Evolutionary conservation across 108 stramenopile genomes (phyloP), one percentile per base, ranked within the genome.

Genomic region (Cyclotella baltica): DNA sequence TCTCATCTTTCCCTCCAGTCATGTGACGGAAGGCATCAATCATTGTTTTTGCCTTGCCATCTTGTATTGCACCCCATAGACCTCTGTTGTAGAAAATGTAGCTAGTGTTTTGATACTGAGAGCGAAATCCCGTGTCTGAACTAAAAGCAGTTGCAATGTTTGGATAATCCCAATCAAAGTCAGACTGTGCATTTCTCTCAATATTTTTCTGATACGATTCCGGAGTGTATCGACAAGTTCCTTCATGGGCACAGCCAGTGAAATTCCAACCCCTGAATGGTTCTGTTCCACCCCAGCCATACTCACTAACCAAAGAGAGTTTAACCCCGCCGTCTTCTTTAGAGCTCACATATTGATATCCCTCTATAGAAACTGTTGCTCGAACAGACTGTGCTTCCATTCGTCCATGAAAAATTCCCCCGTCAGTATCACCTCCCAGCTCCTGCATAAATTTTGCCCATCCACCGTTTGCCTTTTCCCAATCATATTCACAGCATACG

Each of bases 321-420:
- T 38, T 65, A 35, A 23, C 38, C 30, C 61, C 36, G 15, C 72
- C 72, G 27, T 65, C 33, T 63, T 52, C 33, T 35, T 38, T 27
- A 22, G 25, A 6, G 51, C 48, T 74, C 19, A 53, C 30, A 33
- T 59, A 40, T 40, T 29, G 34, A 29, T 37, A 31, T 18, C 36
- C 20, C 36, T 63, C 73, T 36, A 35, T 47, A 8, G 33, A 18
- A 30, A 4, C 30, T 10, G 33, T 23, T 5, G n/a, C 61, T 15
- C 63, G 61, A 20, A 57, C 56, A 56, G 57, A 76, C n/a, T 69
- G 67, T 13, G 68, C 51, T 47, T 76, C 76, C 76, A 76, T 76
- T 31, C 67, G 58, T 6, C 76, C 76, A 67, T 53, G 68, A 35
- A 61, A 76, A 0, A 76, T 4, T 6, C 57, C 57, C 0, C 68